Conservation (phyloP, 2,329 filamentous ascomycete species). For the Iodosphaeria phyllophila region DNA sequence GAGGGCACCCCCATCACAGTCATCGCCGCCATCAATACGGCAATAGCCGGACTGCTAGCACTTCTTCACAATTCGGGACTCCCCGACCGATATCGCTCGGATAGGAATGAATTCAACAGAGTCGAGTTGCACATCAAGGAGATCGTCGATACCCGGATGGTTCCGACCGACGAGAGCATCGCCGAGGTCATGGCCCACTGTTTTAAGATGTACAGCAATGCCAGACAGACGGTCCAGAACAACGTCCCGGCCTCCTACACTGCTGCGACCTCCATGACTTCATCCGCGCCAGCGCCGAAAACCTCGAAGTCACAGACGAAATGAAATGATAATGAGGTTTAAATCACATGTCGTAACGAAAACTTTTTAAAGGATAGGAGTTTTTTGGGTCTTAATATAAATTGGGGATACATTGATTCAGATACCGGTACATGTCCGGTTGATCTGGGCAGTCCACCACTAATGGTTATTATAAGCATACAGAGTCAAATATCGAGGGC, state of each 20-base stretch:
- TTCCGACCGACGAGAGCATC: conserved; percentile 20
- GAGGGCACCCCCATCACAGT: conserved; percentile 24
- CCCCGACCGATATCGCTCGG: conserved; percentile 29
- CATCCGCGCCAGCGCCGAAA: conserved; percentile 5
- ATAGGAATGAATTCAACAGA: conserved; percentile 28
- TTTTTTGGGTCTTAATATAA: too few relatives aligned
- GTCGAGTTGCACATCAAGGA: conserved; percentile 31
- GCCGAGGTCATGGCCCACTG: conserved; percentile 28
- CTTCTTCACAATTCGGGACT: conserved; percentile 34
- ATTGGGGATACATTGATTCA: too few relatives aligned
- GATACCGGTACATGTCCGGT: too few relatives aligned
- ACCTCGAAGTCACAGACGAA: too few relatives aligned
- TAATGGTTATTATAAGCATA: too few relatives aligned
- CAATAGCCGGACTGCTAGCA: conserved; percentile 29
- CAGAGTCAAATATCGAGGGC: too few relatives aligned
- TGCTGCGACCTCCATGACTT: too few relatives aligned
- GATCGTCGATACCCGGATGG: conserved; percentile 27
- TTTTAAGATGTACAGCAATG: conserved; percentile 24
- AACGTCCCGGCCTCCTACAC: conserved; percentile 26
- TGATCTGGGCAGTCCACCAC: too few relatives aligned
- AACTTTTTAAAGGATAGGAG: too few relatives aligned
- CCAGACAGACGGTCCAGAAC: conserved; percentile 25
- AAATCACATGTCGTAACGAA: too few relatives aligned
- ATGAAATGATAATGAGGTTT: too few relatives aligned
- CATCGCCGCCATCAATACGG: conserved; percentile 30